Evolutionary conservation across 768 basidiomycete genomes (phyloP), one percentile per base, ranked within the genome.

Genomic region (Leccinum variicolor): DNA sequence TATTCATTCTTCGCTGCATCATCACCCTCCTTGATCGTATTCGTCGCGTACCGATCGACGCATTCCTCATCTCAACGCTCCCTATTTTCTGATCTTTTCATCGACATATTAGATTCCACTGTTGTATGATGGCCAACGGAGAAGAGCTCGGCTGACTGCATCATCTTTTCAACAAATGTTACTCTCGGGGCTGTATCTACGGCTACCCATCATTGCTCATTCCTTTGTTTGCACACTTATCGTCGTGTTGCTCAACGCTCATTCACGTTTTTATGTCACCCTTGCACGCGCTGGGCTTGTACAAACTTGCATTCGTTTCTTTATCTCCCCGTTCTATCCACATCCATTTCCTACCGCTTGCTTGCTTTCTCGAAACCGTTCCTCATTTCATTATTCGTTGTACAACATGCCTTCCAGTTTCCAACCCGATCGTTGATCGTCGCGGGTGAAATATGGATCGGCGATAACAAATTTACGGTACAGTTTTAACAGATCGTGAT

Each of bases 391-490:
- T 61, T 39, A 21, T 55, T 54, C 41, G 25, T 52, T 70, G 68
- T 68, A 67, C 56, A 59, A 52, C 39, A 59, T 15, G 6, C 33
- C 43, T 39, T 7, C 31, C 33, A 17, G 10, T 31, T 23, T 19
- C 25, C 17, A 9, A 33, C 57, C 48, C 2, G 14, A 19, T 34
- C 28, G 59, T 70, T 59, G 68, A 68, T 58, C 52, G 52, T 53
- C 45, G 46, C 11, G 53, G 57, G 54, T 41, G 48, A 46, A 29
- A 21, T 34, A 43, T 0, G 53, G 53, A 64, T 52, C 1, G 7
- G 49, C n/a, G 64, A 39, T 49, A 58, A 61, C 65, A 64, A 56
- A 56, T 57, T 54, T 59, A 59, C 0, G 51, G 67, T 68, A 68
- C 56, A 52, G 29, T 54, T 56, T 39, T 50, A 46, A 53, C 52